Evolutionary conservation across 371 early-diverging fungal genomes (phyloP), one percentile per base, ranked within the genome.

Genomic region (Lichtheimia corymbifera): DNA sequence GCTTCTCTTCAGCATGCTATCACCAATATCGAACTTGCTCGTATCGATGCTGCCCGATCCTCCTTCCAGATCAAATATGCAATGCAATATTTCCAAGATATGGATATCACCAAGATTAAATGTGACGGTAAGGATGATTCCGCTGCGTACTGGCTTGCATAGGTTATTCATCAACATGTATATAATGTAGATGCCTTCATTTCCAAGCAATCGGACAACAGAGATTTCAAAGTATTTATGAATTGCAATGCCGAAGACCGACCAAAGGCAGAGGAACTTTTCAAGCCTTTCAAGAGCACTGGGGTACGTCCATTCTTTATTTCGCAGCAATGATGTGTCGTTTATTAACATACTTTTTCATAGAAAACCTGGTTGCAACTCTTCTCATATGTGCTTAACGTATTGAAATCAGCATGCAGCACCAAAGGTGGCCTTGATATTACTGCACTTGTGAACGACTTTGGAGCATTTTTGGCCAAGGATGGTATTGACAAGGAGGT

Each of bases 1-100:
- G 73, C 84, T 55, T 94, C 97, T 7, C 55, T 94, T 3, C 92
- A 92, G 67, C 88, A 85, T 47, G 76, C 80, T 28, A 72, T 89
- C 50, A 75, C 85, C 11, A 75, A 83, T 45, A 68, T 85, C 15
- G 84, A 83, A 55, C 62, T 85, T 41, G 64, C 83, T 30, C 87
- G 90, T 27, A 73, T 84, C 25, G 87, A 87, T 56, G 74, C 79
- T 20, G 50, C 82, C 25, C 74, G 78, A 49, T 77, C 81, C 11
- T 82, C 84, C 28, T 77, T 78, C 67, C 74, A 79, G 63, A 75
- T 79, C 30, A 84, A 82, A 22, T 79, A 80, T 22, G 77, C 83
- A 2, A 70, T 84, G 9, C 72, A 76, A 13, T 85, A 72, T 66
- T 84, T 88, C 62, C 77, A 82, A n/a, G 83, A 83, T 13, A 67